Evolutionary conservation across 176 grass and related monocot species (phyloP), one percentile per base, ranked within the genome.

Genomic region (Typha latifolia): DNA sequence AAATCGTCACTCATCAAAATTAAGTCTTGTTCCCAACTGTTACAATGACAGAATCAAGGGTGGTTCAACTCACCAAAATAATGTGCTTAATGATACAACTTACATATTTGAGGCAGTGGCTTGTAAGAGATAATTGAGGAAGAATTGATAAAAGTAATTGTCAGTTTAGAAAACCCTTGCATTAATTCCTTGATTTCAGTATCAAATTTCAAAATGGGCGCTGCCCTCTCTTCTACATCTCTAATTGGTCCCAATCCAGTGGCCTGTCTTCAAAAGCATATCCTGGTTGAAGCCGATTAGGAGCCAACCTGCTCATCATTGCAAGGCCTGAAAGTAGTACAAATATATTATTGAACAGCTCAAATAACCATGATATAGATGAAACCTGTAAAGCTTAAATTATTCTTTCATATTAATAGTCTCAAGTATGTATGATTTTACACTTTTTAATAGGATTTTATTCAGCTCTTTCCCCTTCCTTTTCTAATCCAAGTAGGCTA

Each of bases 221-320:
- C 15, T 11, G 16, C 2, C 2, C 3, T 7, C n/a, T 10, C 15
- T 69, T 79, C 63, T 81, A 91, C 74, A 81, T 80, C 83, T 92
- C 74, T 37, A 89, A 74, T 63, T 86, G 78, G 71, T 97, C 89
- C 94, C 94, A 97, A 67, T 97, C 89, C 69, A 97, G 72, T 13
- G 69, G 56, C 49, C 26, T 80, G 55, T 85, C 87, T 63, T 90
- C 88, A 67, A 91, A 93, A 70, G 57, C 70, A 31, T 82, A 80
- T 12, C 73, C 63, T 61, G 83, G 82, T 69, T 84, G 85, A 48
- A 97, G 75, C 31, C 85, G 85, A 61, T 87, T 92, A 51, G 83
- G 83, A 5, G 72, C 75, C 78, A 97, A 69, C 73, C 79, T 86
- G 72, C 89, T 79, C 89, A 93, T 90, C 63, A 75, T 87, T 47